These are phyloP conservation scores for Ustilago loliicola DNA, from an alignment of 1,284 basidiomycete species.

Conservation along the genomic window DNA sequence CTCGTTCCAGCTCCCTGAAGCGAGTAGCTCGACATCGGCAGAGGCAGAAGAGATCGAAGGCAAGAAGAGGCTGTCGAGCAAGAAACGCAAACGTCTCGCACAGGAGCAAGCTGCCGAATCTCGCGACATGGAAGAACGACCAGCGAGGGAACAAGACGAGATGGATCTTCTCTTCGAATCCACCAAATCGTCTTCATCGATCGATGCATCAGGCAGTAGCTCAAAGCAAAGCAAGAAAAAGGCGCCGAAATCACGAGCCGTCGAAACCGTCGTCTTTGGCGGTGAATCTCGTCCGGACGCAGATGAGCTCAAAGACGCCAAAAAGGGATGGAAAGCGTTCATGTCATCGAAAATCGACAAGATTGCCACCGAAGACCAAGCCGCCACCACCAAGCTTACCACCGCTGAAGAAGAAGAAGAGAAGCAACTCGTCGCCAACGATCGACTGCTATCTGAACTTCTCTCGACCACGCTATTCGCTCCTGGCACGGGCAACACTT, in stretches of 20 bases:
- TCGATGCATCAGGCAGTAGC: not conserved
- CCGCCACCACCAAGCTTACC: slow-evolving; percentile 10
- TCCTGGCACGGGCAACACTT: slow-evolving; percentile 51
- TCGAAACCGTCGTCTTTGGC: slow-evolving; percentile 50
- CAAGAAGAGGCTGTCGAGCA: slow-evolving; percentile 32
- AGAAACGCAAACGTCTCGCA: slow-evolving; percentile 41
- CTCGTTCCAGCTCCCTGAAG: slow-evolving; percentile 30
- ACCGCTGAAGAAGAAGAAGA: slow-evolving; percentile 59
- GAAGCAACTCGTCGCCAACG: slow-evolving; percentile 62
- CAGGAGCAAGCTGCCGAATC: slow-evolving; percentile 14
- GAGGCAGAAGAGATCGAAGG: not conserved
- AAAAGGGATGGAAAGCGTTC: slow-evolving; percentile 55
- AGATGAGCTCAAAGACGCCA: slow-evolving; percentile 35
- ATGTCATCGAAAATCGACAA: slow-evolving; percentile 58
- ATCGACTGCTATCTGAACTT: slow-evolving; percentile 62
- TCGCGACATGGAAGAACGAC: not conserved
- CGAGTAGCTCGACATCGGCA: slow-evolving; percentile 1
- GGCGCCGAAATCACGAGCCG: slow-evolving; percentile 21
- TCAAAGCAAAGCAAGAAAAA: slow-evolving; percentile 28
- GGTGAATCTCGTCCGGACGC: slow-evolving; percentile 29
- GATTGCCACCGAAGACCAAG: slow-evolving; percentile 36
- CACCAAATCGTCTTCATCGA: not conserved
- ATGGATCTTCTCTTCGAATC: slow-evolving; percentile 40
- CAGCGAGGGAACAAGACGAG: slow-evolving; percentile 30
- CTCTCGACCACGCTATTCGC: slow-evolving; percentile 69